These are phyloP conservation scores for Zygosaccharomyces sapae DNA, from an alignment of 1,139 yeast genomes.

Conservation along the genomic window DNA sequence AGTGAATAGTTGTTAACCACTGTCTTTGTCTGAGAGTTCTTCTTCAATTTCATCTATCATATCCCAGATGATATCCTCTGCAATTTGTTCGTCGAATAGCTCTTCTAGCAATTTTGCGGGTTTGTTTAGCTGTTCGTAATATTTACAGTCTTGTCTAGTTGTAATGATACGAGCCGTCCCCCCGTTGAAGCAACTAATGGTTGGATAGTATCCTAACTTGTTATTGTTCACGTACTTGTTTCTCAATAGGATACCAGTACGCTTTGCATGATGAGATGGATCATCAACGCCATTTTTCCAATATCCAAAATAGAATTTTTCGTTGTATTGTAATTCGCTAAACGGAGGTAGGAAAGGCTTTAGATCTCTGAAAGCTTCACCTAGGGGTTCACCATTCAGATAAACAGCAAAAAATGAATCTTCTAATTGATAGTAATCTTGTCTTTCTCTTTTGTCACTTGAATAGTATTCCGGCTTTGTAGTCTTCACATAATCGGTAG, in stretches of 20 bases:
- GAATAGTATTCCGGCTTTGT: slow-evolving; percentile 41
- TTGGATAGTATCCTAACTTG: slow-evolving; percentile 84
- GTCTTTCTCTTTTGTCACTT: slow-evolving; percentile 27
- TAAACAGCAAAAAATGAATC: slow-evolving; percentile 52
- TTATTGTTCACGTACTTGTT: slow-evolving; percentile 65
- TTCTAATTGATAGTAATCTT: slow-evolving; percentile 27
- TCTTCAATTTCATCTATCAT: slow-evolving; percentile 80
- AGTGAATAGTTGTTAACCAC: background rate
- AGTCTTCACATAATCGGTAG: slow-evolving; percentile 75
- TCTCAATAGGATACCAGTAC: slow-evolving; percentile 38
- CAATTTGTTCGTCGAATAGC: slow-evolving; percentile 63
- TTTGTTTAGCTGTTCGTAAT: slow-evolving; percentile 44
- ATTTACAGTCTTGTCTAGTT: slow-evolving; percentile 18
- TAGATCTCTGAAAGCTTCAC: slow-evolving; percentile 62
- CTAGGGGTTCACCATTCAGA: slow-evolving; percentile 70
- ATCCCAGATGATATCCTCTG: slow-evolving; percentile 83
- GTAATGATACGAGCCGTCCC: slow-evolving; percentile 54
- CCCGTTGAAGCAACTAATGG: slow-evolving; percentile 74
- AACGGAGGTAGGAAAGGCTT: slow-evolving; percentile 78
- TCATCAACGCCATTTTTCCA: slow-evolving; percentile 36
- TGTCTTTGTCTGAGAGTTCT: slow-evolving; percentile 29
- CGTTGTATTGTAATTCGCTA: slow-evolving; percentile 46
- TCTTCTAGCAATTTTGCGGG: slow-evolving; percentile 46
- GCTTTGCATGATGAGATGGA: slow-evolving; percentile 4
- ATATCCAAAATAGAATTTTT: slow-evolving; percentile 40